phyloP scores from a whole-genome alignment of 2,329 filamentous ascomycete species.

The Colletotrichum cuscutae region DNA sequence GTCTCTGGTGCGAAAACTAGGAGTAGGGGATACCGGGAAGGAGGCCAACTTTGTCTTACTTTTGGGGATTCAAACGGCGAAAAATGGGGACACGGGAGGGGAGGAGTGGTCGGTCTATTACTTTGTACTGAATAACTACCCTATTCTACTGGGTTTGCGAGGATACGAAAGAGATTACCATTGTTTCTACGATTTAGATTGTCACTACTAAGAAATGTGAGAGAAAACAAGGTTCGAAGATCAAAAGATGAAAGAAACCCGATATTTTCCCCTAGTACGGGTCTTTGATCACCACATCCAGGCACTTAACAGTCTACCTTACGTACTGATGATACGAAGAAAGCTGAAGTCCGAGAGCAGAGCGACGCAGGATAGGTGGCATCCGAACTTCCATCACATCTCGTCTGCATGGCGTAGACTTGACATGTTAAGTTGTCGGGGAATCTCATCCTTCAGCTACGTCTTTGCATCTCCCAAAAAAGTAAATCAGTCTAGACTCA shows the following conservation, averaged over 20 bases:
- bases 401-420: background rate
- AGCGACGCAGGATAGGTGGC: background rate
- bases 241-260: too few species aligned
- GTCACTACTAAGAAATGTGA: background rate
- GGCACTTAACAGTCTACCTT: too few species aligned
- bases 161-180: background rate
- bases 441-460: background rate
- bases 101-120: background rate
- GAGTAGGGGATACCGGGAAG: background rate
- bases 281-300: too few species aligned
- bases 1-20: background rate
- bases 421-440: background rate
- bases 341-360: background rate
- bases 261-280: too few species aligned
- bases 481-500: background rate
- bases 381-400: background rate
- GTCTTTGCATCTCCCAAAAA: background rate
- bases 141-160: background rate
- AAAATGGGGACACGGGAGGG: background rate
- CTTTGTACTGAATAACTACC: background rate
- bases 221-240: too few species aligned
- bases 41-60: conserved; percentile 4
- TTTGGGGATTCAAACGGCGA: background rate
- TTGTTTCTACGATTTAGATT: background rate
- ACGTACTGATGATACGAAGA: background rate